These are phyloP conservation scores for Teunomyces cretensis DNA, from an alignment of 805 yeast genomes.

Conservation along the genomic window DNA sequence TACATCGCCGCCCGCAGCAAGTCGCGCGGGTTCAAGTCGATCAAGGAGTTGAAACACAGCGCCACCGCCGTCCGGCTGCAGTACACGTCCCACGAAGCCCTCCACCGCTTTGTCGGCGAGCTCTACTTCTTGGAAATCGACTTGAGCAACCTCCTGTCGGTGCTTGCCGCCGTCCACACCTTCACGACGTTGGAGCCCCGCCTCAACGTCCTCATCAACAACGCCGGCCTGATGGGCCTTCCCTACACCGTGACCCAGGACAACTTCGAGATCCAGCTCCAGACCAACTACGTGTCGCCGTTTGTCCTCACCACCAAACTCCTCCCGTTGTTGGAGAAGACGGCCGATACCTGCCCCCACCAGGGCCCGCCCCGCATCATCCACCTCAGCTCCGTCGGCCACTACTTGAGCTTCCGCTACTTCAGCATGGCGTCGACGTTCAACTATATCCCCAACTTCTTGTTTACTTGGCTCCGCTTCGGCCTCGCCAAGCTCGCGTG, in stretches of 20 bases:
- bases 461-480: conserved; percentile 77
- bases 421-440: conserved; percentile 50
- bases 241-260: conserved; percentile 66
- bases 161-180: conserved; percentile 43
- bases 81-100: conserved; percentile 21
- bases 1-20: conserved; percentile 73
- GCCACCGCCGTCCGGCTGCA: conserved; percentile 38
- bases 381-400: conserved; percentile 66
- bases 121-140: conserved; percentile 39
- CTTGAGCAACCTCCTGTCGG: conserved; percentile 32
- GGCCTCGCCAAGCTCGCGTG: conserved; percentile 77
- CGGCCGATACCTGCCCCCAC: conserved; percentile 25
- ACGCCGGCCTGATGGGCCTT: conserved; percentile 81
- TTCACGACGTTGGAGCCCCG: conserved; percentile 47
- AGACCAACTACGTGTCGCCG: conserved; percentile 75
- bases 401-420: conserved; percentile 48
- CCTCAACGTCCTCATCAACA: conserved; percentile 65
- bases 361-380: conserved; percentile 53
- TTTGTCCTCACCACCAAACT: conserved; percentile 65
- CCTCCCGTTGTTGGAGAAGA: conserved; percentile 50
- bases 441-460: conserved; percentile 59
- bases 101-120: conserved; percentile 33
- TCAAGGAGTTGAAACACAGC: conserved; percentile 53
- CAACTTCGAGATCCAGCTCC: conserved; percentile 76
- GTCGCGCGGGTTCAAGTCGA: conserved; percentile 55